These are phyloP conservation scores for Hericium coralloides DNA, from an alignment of 768 basidiomycete genomes.

Conservation along the genomic window DNA sequence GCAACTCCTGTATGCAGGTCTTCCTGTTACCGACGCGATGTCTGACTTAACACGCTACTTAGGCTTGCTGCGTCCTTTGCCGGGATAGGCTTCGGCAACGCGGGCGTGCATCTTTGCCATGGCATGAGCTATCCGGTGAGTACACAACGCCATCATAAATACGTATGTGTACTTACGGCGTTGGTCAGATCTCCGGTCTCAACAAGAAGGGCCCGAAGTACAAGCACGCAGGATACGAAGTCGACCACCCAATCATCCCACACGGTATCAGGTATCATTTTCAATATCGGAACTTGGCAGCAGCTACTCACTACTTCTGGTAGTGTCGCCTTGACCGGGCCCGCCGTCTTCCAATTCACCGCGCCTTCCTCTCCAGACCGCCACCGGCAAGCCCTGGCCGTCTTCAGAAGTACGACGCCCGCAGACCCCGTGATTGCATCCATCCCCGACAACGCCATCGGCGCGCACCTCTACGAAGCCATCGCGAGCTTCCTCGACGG, in stretches of 20 bases:
- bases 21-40: too few relatives aligned
- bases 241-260: slow-evolving; percentile 85
- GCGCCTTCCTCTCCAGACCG: slow-evolving; percentile 88
- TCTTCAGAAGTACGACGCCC: slow-evolving; percentile 63
- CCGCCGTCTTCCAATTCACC: slow-evolving; percentile 94
- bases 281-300: neutral
- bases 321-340: slow-evolving; percentile 83
- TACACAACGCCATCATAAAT: neutral
- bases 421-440: slow-evolving; percentile 62
- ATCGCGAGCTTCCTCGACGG: slow-evolving; percentile 84
- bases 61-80: slow-evolving; percentile 91
- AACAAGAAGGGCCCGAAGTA: slow-evolving; percentile 94
- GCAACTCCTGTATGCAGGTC: slow-evolving; percentile 73
- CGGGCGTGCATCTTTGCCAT: slow-evolving; percentile 86
- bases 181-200: slow-evolving; percentile 70
- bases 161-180: neutral
- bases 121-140: slow-evolving; percentile 83
- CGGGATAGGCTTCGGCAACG: slow-evolving; percentile 92
- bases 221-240: slow-evolving; percentile 82
- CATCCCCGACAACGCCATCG: slow-evolving; percentile 74
- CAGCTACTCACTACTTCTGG: neutral
- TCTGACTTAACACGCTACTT: neutral
- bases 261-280: slow-evolving; percentile 70
- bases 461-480: slow-evolving; percentile 71
- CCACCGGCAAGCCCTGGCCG: slow-evolving; percentile 80